phyloP scores from a whole-genome alignment of 2,329 filamentous ascomycete species.

The Venturia nashicola region DNA sequence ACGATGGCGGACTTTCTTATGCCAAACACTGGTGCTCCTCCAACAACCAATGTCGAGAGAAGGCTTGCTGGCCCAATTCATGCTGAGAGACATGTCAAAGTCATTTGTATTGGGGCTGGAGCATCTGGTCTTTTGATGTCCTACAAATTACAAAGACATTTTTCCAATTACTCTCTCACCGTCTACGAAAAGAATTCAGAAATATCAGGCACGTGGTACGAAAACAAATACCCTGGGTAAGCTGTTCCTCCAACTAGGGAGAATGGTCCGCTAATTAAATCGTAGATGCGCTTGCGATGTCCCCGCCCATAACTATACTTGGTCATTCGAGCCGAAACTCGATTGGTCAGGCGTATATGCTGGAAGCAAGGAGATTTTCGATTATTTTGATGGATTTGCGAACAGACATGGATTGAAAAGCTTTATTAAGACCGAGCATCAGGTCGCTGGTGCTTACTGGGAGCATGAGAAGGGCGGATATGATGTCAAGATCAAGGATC shows the following conservation, averaged over 20 bases:
- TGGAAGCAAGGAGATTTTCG: slow-evolving; percentile 29
- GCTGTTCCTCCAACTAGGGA: slow-evolving; percentile 10
- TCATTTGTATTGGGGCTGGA: slow-evolving; percentile 36
- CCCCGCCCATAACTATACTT: slow-evolving; percentile 40
- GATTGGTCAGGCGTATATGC: slow-evolving; percentile 33
- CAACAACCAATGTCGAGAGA: slow-evolving; percentile 17
- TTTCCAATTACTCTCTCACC: slow-evolving; percentile 28
- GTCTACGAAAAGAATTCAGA: slow-evolving; percentile 39
- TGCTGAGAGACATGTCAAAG: slow-evolving; percentile 22
- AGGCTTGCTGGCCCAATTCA: slow-evolving; percentile 22
- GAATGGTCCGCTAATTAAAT: background rate
- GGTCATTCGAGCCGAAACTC: slow-evolving; percentile 35
- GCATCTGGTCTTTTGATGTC: slow-evolving; percentile 35
- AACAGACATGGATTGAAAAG: slow-evolving; percentile 26
- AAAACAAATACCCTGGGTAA: slow-evolving; percentile 35
- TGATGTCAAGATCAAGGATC: slow-evolving; percentile 23
- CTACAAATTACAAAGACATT: slow-evolving; percentile 35
- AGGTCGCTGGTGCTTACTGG: slow-evolving; percentile 25
- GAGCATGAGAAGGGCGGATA: slow-evolving; percentile 23
- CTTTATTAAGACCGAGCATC: slow-evolving; percentile 23
- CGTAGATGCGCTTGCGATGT: slow-evolving; percentile 37
- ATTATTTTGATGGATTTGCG: slow-evolving; percentile 30
- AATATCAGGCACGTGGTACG: slow-evolving; percentile 39
- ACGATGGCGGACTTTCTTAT: slow-evolving; percentile 20
- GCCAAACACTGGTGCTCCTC: slow-evolving; percentile 14